Evolutionary conservation across 495 filamentous ascomycete species (phyloP).

Genomic region (Podospora sp.): DNA sequence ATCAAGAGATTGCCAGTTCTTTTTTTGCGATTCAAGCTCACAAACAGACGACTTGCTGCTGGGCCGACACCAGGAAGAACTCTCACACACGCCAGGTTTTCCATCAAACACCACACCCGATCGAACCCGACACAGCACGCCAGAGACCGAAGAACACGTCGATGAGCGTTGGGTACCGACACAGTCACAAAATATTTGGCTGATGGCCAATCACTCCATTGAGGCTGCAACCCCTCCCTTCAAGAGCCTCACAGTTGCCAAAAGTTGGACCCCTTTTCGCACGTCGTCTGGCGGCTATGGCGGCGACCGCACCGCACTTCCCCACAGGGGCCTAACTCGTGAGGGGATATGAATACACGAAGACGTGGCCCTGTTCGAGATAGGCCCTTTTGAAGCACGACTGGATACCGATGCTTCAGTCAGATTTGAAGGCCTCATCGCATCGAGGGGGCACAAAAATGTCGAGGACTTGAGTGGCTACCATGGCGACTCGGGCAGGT

Average conservation of each 20-base stretch:
- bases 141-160: not conserved
- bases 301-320: not conserved
- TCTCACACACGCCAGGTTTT: too few relatives aligned
- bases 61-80: too few relatives aligned
- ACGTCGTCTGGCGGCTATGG: too few relatives aligned
- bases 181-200: not conserved
- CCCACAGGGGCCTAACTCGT: not conserved
- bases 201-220: not conserved
- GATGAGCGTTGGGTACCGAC: not conserved
- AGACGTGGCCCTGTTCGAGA: not conserved
- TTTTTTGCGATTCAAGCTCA: too few relatives aligned
- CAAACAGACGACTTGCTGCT: too few relatives aligned
- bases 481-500: not conserved
- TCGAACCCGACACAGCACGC: too few relatives aligned
- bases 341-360: not conserved
- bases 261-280: not conserved
- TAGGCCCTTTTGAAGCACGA: not conserved
- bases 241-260: not conserved
- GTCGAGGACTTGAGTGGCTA: not conserved
- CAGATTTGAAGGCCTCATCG: conserved; percentile 2
- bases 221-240: not conserved
- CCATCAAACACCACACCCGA: too few relatives aligned
- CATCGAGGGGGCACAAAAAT: not conserved
- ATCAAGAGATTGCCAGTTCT: too few relatives aligned
- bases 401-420: too few relatives aligned